Percentiles rank a stretch among this genome's conserved stretches.
Conservation (phyloP, 768 basidiomycete genomes). For the Dioszegia aurantiaca region DNA sequence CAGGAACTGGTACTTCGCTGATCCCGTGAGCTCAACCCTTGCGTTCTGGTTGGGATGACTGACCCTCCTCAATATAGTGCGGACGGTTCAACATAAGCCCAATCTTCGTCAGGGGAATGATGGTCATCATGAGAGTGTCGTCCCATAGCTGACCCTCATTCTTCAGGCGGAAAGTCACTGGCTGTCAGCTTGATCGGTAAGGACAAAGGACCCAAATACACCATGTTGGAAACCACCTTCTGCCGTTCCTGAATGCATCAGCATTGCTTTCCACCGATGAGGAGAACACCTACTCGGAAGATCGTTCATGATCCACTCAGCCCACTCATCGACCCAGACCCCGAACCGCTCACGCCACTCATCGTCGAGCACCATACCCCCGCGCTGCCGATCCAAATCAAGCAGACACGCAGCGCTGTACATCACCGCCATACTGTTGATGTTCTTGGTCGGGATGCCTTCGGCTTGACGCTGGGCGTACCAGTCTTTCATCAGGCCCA, state of each 20-base stretch:
- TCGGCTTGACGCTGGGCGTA: conserved; percentile 18
- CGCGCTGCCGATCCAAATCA: conserved; percentile 53
- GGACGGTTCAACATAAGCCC: conserved; percentile 59
- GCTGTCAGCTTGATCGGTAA: background rate
- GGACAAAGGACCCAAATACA: conserved; percentile 3
- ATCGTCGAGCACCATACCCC: conserved; percentile 42
- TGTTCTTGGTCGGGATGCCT: conserved; percentile 28
- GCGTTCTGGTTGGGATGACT: background rate
- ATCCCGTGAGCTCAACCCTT: background rate
- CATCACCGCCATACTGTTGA: conserved; percentile 61
- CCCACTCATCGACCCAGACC: conserved; percentile 43
- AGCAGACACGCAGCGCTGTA: conserved; percentile 35
- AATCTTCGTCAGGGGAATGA: conserved; percentile 61
- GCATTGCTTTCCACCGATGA: background rate
- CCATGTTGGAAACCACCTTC: conserved; percentile 45
- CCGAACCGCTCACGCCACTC: conserved; percentile 28
- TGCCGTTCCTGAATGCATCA: conserved; percentile 21
- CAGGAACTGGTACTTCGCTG: conserved; percentile 59
- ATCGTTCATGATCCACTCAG: conserved; percentile 59
- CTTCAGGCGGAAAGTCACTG: conserved; percentile 40
- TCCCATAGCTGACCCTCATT: conserved; percentile 58
- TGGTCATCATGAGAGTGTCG: conserved; percentile 61
- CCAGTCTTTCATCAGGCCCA: conserved; percentile 28
- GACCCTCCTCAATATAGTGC: conserved; percentile 58
- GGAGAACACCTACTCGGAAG: conserved; percentile 12